These are phyloP conservation scores for Zymoseptoria passerinii DNA, from an alignment of 2,329 filamentous ascomycete genomes.

Conservation along the genomic window DNA sequence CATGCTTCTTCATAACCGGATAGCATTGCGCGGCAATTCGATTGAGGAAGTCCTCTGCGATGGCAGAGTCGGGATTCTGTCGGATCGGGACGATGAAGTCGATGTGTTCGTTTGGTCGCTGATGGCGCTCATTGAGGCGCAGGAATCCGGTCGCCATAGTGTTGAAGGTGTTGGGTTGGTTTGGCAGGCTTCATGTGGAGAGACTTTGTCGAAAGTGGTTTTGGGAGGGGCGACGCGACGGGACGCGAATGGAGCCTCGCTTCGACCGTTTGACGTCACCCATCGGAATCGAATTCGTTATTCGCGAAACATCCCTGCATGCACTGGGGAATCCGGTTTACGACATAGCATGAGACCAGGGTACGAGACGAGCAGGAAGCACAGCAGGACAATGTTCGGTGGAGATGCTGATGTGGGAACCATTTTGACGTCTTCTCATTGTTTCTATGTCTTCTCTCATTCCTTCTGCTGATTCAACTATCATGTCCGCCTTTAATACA, in stretches of 20 bases:
- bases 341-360: background rate
- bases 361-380: background rate
- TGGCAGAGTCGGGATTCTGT: conserved; percentile 40
- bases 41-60: conserved; percentile 62
- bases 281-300: background rate
- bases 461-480: background rate
- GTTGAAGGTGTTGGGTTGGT: background rate
- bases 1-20: conserved; percentile 47
- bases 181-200: background rate
- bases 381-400: background rate
- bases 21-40: conserved; percentile 72
- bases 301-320: background rate
- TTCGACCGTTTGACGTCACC: background rate
- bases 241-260: no score
- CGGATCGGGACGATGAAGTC: conserved; percentile 73
- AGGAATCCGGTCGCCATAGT: conserved; percentile 70
- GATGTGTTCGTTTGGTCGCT: conserved; percentile 68
- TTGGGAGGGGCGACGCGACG: background rate
- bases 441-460: background rate
- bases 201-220: background rate
- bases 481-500: conserved; percentile 26
- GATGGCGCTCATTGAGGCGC: conserved; percentile 65
- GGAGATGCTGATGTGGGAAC: background rate
- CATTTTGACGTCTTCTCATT: background rate
- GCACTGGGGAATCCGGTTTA: background rate